A percentile compares a stretch with the other conserved stretches of the same genome.
phyloP scores from a whole-genome alignment of 331 rosid genomes.

The Quercus phellos region DNA sequence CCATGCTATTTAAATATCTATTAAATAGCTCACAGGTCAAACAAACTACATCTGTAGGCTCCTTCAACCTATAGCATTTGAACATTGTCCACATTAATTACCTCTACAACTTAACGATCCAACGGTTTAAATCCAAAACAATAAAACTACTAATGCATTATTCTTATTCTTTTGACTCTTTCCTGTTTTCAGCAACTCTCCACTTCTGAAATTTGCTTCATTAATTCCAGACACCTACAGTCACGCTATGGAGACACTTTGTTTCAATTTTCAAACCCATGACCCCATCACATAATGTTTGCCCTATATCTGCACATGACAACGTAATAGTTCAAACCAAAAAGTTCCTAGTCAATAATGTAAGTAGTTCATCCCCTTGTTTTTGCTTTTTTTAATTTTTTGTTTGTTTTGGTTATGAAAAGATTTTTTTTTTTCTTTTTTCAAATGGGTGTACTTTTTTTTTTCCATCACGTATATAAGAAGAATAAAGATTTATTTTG shows the following conservation, averaged over 20 bases:
- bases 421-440: too few relatives aligned
- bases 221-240: background rate
- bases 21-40: too few relatives aligned
- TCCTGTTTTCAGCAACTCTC: conserved; percentile 37
- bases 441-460: too few relatives aligned
- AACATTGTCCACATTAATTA: background rate
- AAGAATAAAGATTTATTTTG: too few relatives aligned
- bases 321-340: background rate
- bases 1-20: background rate
- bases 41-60: background rate
- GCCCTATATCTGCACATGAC: background rate
- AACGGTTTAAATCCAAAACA: background rate
- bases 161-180: conserved; percentile 42
- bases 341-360: background rate
- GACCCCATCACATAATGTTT: background rate
- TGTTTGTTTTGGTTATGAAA: too few relatives aligned
- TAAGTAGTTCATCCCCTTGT: too few relatives aligned
- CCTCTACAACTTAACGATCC: background rate
- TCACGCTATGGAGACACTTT: background rate
- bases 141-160: conserved; percentile 30
- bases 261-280: background rate
- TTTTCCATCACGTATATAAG: too few relatives aligned
- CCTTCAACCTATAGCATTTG: background rate
- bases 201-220: conserved; percentile 34
- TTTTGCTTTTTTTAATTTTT: background rate